Base-by-base conservation (phyloP, 805 yeast genomes). In the Pichia phayaonensis region DNA sequence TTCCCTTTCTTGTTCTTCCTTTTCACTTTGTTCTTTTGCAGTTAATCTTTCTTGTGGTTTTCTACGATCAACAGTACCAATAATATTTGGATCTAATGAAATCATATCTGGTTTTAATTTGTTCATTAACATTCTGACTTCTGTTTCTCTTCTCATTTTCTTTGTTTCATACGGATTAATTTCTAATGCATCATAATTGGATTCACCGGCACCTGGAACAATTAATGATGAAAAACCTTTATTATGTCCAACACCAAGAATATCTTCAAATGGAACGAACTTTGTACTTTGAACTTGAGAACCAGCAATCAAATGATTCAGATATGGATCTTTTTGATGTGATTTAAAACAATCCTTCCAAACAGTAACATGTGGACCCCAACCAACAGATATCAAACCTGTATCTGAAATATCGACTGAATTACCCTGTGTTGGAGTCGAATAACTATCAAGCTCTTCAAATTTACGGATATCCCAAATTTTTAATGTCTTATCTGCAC, bases 151-250 rank as follows among this genome's bases (percentile, higher is more conserved):
- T 74, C 98, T 84, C 71, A 90, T 97, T 65, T 87, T 84, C 49
- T 86, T 81, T 11, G 96, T 80, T 67, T 89, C 96, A 70, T 76
- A 94, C 55, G 99, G 99, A 67, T 94, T 94, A 61, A 82, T 69
- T 69, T 94, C 99, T 65, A 90, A 68, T 3, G 98, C 90, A 72
- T 94, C 99, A 66, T 80, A 90, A 70, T 94, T 94, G 54, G 99
- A 97, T 71, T 94, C 99, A 73, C 99, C 99, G 41, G 97, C 74
- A 24, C 99, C 99, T 40, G 99, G 99, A 52, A 94, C 76, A 58
- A 94, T 84, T 53, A 94, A 59, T n/a, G 94, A 83, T n/a, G 84
- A 78, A 40, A 90, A 74, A 43, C 97, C 96, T 1, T 70, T 68
- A 46, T 78, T 74, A 64, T 89, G 95, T 2, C 97, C 97, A 12